These are phyloP conservation scores for Aegilops longissima DNA, from an alignment of 176 grass and related monocot species.

Conservation along the genomic window DNA sequence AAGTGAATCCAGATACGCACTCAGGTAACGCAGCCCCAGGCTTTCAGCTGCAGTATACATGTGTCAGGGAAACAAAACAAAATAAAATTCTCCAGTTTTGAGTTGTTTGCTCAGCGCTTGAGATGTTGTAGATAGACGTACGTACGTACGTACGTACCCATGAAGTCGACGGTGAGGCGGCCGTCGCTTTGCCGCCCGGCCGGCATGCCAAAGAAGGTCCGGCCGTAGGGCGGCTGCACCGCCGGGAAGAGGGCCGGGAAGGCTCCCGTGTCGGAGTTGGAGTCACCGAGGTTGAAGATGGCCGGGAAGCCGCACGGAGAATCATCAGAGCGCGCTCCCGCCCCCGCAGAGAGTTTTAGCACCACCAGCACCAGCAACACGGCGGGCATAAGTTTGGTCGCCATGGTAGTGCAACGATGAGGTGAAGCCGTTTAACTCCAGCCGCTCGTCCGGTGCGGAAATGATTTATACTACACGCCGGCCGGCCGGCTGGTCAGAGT, in stretches of 20 bases:
- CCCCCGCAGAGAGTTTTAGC: too few relatives aligned
- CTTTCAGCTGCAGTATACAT: slow-evolving; percentile 40
- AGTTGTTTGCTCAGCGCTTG: too few relatives aligned
- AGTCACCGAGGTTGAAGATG: slow-evolving; percentile 95
- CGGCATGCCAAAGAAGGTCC: slow-evolving; percentile 85
- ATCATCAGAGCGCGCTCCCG: too few relatives aligned
- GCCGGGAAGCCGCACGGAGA: slow-evolving; percentile 65
- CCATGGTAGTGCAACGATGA: neutral
- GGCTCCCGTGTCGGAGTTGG: slow-evolving; percentile 95
- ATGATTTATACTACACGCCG: neutral
- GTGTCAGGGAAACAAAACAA: neutral
- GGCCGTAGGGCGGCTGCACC: slow-evolving; percentile 84
- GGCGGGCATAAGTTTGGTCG: neutral
- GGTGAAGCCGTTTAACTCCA: neutral
- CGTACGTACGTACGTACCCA: slow-evolving; percentile 41
- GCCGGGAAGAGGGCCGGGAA: slow-evolving; percentile 76
- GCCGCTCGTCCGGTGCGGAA: neutral
- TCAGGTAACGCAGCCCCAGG: slow-evolving; percentile 69
- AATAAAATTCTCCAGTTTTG: neutral
- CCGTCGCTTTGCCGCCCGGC: slow-evolving; percentile 82
- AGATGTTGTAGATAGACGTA: too few relatives aligned
- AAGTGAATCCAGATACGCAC: slow-evolving; percentile 79
- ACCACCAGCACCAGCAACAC: neutral
- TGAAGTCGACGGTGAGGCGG: slow-evolving; percentile 90
- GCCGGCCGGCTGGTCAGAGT: too few relatives aligned